Evolutionary conservation across 78 protist genomes (phyloP).

Genomic region (Speleostelium caveatum): DNA sequence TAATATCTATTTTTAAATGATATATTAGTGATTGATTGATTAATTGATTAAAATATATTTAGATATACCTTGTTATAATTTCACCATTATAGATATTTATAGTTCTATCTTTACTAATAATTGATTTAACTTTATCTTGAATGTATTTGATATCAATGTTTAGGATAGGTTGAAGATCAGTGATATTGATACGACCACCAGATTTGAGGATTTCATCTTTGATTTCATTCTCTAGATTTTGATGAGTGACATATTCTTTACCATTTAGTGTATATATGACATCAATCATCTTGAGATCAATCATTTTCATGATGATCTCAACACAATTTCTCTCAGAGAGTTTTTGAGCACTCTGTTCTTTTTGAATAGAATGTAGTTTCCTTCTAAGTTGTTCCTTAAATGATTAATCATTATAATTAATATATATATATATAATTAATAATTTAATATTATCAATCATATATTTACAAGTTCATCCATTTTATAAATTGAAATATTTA

Average conservation of each 20-base stretch:
- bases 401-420: neutral
- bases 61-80: conserved; percentile 21
- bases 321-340: conserved; percentile 86
- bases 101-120: conserved; percentile 23
- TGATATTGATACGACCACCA: conserved; percentile 84
- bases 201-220: conserved; percentile 76
- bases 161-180: conserved; percentile 78
- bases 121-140: conserved; percentile 22
- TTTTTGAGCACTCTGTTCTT: conserved; percentile 21
- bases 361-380: conserved; percentile 48
- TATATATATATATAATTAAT: neutral
- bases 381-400: conserved; percentile 45
- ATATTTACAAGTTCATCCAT: neutral
- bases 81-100: conserved; percentile 58
- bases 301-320: conserved; percentile 82
- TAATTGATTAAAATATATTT: too few relatives aligned
- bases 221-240: conserved; percentile 83
- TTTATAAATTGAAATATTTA: neutral
- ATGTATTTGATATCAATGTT: conserved; percentile 79
- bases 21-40: neutral
- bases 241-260: conserved; percentile 86
- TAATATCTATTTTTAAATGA: too few relatives aligned
- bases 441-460: neutral
- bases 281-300: conserved; percentile 59
- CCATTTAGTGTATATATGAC: conserved; percentile 84